Conservation (phyloP, 305 asterid species). For the Fraxinus xanthoxyloides region DNA sequence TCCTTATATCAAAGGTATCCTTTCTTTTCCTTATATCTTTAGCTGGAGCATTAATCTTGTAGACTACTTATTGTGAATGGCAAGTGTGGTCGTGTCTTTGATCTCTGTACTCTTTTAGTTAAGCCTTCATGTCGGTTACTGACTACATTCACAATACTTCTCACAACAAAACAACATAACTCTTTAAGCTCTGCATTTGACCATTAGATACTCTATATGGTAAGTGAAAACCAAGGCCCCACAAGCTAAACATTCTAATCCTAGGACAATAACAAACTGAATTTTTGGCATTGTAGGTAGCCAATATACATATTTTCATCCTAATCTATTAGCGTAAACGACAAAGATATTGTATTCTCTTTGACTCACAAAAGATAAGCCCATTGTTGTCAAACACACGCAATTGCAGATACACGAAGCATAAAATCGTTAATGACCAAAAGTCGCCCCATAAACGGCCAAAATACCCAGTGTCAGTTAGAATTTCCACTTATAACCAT, state of each 20-base stretch:
- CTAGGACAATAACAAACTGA: neutral
- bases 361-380: neutral
- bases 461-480: conserved; percentile 12
- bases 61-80: neutral
- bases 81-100: neutral
- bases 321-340: conserved; percentile 6
- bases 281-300: neutral
- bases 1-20: neutral
- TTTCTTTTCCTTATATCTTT: neutral
- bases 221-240: conserved; percentile 8
- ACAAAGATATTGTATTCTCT: conserved; percentile 2
- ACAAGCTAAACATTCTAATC: conserved; percentile 6
- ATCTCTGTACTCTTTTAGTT: neutral
- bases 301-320: neutral
- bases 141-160: neutral
- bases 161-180: neutral
- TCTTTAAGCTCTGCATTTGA: conserved; percentile 14
- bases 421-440: conserved; percentile 22
- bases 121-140: neutral
- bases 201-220: conserved; percentile 3
- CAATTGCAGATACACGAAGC: conserved; percentile 2
- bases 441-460: neutral
- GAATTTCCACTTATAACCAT: conserved; percentile 21
- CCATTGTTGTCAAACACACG: conserved; percentile 6
- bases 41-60: neutral